Conservation (phyloP, 805 yeast genomes). For the Candida morakotiae region DNA sequence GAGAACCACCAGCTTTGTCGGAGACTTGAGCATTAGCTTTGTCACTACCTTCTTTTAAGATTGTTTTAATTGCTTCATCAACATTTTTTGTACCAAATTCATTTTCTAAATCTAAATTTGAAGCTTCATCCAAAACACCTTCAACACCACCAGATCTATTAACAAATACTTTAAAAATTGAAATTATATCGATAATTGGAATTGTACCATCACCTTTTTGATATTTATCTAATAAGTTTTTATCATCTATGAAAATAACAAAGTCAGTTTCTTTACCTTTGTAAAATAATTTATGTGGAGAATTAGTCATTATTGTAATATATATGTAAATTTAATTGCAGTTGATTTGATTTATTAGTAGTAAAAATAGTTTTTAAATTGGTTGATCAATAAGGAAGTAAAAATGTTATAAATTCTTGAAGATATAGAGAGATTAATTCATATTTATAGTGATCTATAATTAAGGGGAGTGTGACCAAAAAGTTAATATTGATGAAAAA, state of each 20-base stretch:
- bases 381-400: too few species aligned
- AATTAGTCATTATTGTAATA: slow-evolving; percentile 2
- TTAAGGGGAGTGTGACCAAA: too few species aligned
- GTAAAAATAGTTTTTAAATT: too few species aligned
- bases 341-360: neutral
- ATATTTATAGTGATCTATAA: too few species aligned
- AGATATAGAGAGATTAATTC: too few species aligned
- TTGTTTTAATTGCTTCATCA: slow-evolving; percentile 57
- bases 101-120: slow-evolving; percentile 55
- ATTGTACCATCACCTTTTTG: slow-evolving; percentile 47
- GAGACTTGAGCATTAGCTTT: slow-evolving; percentile 23
- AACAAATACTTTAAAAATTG: slow-evolving; percentile 61
- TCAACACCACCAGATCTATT: slow-evolving; percentile 64
- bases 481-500: too few species aligned
- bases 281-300: slow-evolving; percentile 50
- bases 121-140: slow-evolving; percentile 71
- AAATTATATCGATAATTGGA: slow-evolving; percentile 60
- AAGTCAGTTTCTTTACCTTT: slow-evolving; percentile 66
- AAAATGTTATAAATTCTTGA: too few species aligned
- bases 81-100: slow-evolving; percentile 62
- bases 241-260: slow-evolving; percentile 58
- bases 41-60: slow-evolving; percentile 57
- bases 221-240: slow-evolving; percentile 45
- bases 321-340: neutral
- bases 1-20: slow-evolving; percentile 20